These are phyloP conservation scores for Phoma sp. DNA, from an alignment of 2,329 filamentous ascomycete genomes.

Conservation along the genomic window DNA sequence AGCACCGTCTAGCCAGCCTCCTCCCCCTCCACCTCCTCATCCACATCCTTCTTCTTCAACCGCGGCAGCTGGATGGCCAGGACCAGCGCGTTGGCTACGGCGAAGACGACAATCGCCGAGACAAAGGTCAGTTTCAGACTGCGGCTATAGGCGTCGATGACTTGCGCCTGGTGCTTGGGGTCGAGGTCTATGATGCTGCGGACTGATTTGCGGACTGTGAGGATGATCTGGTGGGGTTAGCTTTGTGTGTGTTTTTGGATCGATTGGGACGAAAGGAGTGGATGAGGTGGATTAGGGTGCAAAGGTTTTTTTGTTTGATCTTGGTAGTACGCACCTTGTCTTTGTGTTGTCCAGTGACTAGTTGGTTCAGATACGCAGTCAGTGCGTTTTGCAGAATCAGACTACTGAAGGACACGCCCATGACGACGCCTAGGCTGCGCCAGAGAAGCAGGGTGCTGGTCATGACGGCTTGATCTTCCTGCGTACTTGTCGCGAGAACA, in stretches of 20 bases:
- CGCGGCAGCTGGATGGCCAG: slow-evolving; percentile 62
- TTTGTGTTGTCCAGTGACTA: slow-evolving; percentile 67
- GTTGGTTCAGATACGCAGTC: slow-evolving; percentile 62
- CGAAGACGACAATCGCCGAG: slow-evolving; percentile 54
- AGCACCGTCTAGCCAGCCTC: too few species aligned
- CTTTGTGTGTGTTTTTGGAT: too few species aligned
- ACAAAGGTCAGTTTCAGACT: slow-evolving; percentile 53
- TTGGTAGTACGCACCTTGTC: slow-evolving; percentile 47
- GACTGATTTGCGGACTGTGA: slow-evolving; percentile 59
- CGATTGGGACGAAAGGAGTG: too few species aligned
- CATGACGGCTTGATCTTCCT: slow-evolving; percentile 55
- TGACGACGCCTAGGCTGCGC: slow-evolving; percentile 72
- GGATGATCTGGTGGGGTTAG: slow-evolving; percentile 46
- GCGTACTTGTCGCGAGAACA: slow-evolving; percentile 51
- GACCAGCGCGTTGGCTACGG: slow-evolving; percentile 58
- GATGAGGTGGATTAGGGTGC: too few species aligned
- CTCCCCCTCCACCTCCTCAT: slow-evolving; percentile 18
- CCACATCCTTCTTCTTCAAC: slow-evolving; percentile 29
- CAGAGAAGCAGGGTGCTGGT: slow-evolving; percentile 75
- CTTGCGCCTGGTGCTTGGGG: slow-evolving; percentile 55
- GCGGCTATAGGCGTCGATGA: slow-evolving; percentile 48
- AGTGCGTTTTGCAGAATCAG: slow-evolving; percentile 77
- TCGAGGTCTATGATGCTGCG: slow-evolving; percentile 56
- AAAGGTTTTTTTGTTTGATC: too few species aligned
- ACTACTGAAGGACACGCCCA: slow-evolving; percentile 75